A percentile compares a stretch with the other conserved stretches of the same genome.
Conservation (phyloP, 495 filamentous ascomycete genomes). For the Parathielavia hyrcaniae region DNA sequence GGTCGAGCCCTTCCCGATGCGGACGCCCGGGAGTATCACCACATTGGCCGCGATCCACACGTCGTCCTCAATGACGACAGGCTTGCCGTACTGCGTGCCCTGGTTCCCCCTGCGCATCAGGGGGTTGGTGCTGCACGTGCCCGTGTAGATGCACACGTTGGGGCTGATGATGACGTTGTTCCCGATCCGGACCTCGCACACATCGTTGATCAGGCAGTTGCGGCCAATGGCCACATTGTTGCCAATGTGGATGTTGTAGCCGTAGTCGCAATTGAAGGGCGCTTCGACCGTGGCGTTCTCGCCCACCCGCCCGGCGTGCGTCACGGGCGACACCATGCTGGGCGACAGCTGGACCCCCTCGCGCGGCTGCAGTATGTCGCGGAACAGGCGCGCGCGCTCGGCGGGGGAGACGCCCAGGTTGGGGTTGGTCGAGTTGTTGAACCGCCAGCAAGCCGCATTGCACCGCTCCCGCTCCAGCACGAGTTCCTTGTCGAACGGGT, state of each 20-base stretch:
- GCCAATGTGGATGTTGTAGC: constrained; percentile 86
- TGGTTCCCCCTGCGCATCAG: constrained; percentile 66
- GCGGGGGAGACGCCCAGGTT: constrained; percentile 65
- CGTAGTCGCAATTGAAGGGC: constrained; percentile 91
- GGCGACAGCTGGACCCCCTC: constrained; percentile 46
- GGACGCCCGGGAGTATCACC: constrained; percentile 77
- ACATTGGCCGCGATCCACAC: constrained; percentile 66
- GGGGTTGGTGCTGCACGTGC: constrained; percentile 69
- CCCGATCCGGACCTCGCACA: constrained; percentile 65
- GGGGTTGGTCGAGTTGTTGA: constrained; percentile 84
- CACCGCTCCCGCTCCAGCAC: constrained; percentile 83
- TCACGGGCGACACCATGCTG: constrained; percentile 41
- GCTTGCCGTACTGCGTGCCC: constrained; percentile 63
- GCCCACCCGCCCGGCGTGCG: constrained; percentile 60
- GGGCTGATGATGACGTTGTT: constrained; percentile 76
- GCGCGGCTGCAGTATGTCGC: constrained; percentile 57
- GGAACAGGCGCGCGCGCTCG: constrained; percentile 74
- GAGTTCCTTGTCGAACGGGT: constrained; percentile 69
- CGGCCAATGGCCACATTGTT: constrained; percentile 80
- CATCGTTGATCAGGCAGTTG: constrained; percentile 83
- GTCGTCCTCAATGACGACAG: constrained; percentile 78
- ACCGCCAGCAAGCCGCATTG: constrained; percentile 74
- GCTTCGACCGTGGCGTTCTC: constrained; percentile 75
- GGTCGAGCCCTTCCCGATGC: constrained; percentile 69
- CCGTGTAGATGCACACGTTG: constrained; percentile 79